Base-by-base conservation (phyloP, 441 rosid genomes). In the Erysimum pusillum region DNA sequence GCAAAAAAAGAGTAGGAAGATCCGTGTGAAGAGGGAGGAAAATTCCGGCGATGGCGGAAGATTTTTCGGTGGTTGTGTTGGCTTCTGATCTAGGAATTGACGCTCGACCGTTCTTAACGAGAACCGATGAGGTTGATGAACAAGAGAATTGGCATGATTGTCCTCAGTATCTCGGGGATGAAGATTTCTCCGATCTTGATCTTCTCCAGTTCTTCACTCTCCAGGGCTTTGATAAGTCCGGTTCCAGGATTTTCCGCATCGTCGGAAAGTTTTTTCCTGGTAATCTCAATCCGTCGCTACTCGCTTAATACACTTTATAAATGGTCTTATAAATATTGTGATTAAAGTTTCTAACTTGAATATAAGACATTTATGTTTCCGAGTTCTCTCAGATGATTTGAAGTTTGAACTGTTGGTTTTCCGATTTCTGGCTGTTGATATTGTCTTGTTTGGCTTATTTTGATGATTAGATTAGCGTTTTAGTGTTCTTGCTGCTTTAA, bases 61-160 rank as follows among this genome's bases (percentile, higher is more conserved):
- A 90, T 42, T 91, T 91, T 73, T 88, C 99, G 46, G 98, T 94
- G 75, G 5, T 92, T 17, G 94, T 92, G 11, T 74, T 91, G 62
- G 99, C 99, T 18, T 92, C 98, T 1, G 99, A 94, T 88, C 83
- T 92, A 56, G 99, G 95, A 4, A 38, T 92, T 2, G 99, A 95
- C 52, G 97, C 90, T 9, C 85, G 89, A 18, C 88, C 97, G 0
- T 92, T 95, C 74, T 75, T 91, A 44, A 61, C 81, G 2, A 74
- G 73, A 8, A 73, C 51, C 57, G 85, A 73, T 49, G 83, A 76
- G 9, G n/a, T 58, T 32, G 78, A 69, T 18, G 92, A 84, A 15
- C 83, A 79, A 52, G 91, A 82, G 53, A 82, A 81, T 41, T 95
- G 98, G 96, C 96, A 91, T 61, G 94, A 91, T 73, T 91, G 97